Base-by-base conservation (phyloP, 2,329 filamentous ascomycete species). In the Paecilomyces formosus region DNA sequence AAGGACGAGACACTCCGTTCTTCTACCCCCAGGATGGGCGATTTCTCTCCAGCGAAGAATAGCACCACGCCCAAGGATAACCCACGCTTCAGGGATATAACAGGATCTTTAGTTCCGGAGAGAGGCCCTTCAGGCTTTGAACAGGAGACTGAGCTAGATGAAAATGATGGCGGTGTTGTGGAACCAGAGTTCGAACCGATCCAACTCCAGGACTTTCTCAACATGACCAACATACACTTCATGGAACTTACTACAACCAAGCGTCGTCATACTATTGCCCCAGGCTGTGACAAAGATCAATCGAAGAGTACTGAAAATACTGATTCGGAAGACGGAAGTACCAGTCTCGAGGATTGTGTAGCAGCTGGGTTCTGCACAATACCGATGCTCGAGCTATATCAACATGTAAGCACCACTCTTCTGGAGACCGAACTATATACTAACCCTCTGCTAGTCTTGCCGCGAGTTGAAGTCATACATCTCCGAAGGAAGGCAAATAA, bases 211-310 rank as follows among this genome's bases (percentile, higher is more conserved):
- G 89, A 96, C 56, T 99, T 99, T 75, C 78, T 99, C 52, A 90
- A 95, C 62, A 87, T 96, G 85, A 97, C 93, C 2, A 95, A 90
- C 60, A 96, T 99, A 67, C 90, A 92, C 57, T 99, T 99, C 76
- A 97, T 99, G 89, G 94, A 99, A 71, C 81, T 99, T 55, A 96
- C 88, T n/a, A 96, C 93, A 0, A 97, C 92, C 1, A 97, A 97
- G 72, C 83, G 93, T 64, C 84, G 94, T 57, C 89, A 95, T 66
- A 97, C 93, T 0, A 86, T 88, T 53, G 88, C 84, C 2, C 86
- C 86, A 21, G 78, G 81, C 51, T 75, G 65, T 60, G 70, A 66
- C 51, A 71, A 66, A 50, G 77, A 70, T 63, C 58, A 53, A 53
- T 50, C 59, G 33, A 63, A 71, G 30, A 63, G 61, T n/a, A 69